These are phyloP conservation scores for Globisporangium paroecandrum DNA, from an alignment of 352 stramenopile species.

Conservation along the genomic window DNA sequence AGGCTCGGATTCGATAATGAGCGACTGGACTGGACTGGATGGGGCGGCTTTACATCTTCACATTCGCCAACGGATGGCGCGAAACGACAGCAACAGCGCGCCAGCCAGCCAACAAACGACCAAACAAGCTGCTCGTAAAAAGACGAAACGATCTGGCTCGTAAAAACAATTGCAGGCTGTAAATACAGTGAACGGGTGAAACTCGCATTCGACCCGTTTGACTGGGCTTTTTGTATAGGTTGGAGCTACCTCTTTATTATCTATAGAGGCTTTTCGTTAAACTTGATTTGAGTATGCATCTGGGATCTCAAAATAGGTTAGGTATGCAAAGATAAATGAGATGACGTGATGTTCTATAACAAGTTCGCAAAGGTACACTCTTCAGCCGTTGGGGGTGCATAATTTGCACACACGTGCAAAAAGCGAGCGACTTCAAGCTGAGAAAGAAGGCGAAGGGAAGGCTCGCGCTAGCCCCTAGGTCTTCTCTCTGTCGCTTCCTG, in stretches of 20 bases:
- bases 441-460: not conserved
- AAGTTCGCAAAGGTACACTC: not conserved
- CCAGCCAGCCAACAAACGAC: not conserved
- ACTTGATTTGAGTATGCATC: not conserved
- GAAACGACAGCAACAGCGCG: constrained; percentile 12
- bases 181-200: not conserved
- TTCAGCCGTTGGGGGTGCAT: not conserved
- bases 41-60: not conserved
- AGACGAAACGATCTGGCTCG: not conserved
- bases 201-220: not conserved
- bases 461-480: not conserved
- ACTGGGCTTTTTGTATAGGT: not conserved
- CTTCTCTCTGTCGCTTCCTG: constrained; percentile 3
- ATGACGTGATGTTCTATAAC: not conserved
- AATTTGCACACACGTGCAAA: not conserved
- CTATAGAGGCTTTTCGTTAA: not conserved
- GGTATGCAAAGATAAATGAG: not conserved
- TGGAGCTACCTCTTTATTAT: not conserved
- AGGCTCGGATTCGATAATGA: constrained; percentile 13
- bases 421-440: constrained; percentile 13
- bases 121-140: constrained; percentile 1
- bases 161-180: not conserved
- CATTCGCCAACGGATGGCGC: constrained; percentile 5
- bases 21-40: not conserved
- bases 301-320: not conserved